Percentiles rank a stretch among this genome's conserved stretches.
Evolutionary conservation across 1,284 basidiomycete species (phyloP).

Genomic region (Phlebopus sp.): DNA sequence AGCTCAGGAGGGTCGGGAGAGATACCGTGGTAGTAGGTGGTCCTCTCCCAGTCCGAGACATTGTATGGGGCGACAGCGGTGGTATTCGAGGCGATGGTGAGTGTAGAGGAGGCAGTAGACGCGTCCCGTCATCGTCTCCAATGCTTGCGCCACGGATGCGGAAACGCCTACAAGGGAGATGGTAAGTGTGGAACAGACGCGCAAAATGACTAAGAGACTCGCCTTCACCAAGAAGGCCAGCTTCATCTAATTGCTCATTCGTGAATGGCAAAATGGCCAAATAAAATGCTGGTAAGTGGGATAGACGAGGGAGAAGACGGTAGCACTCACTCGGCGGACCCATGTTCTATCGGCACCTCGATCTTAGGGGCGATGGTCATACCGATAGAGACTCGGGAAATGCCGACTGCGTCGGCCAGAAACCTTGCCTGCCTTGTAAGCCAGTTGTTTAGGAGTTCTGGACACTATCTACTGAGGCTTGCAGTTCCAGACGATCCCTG

Average conservation of each 20-base stretch:
- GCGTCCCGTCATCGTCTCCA: constrained; percentile 21
- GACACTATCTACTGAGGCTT: too few relatives aligned
- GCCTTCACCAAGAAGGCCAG: constrained; percentile 25
- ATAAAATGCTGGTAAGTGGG: constrained; percentile 9
- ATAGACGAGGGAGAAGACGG: constrained; percentile 16
- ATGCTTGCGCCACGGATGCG: constrained; percentile 2
- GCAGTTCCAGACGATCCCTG: too few relatives aligned
- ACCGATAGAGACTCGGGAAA: too few relatives aligned
- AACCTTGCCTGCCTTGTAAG: too few relatives aligned
- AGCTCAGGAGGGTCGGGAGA: constrained; percentile 23
- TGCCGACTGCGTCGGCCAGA: too few relatives aligned
- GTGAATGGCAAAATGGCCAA: constrained; percentile 21
- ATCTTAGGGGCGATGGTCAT: too few relatives aligned
- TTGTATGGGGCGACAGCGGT: constrained; percentile 16
- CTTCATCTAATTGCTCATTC: constrained; percentile 16
- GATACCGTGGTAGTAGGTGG: constrained; percentile 20
- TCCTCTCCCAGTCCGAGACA: constrained; percentile 12
- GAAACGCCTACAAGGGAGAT: constrained; percentile 29
- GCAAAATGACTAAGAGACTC: constrained; percentile 24
- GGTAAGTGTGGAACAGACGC: constrained; percentile 20
- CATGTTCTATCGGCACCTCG: too few relatives aligned
- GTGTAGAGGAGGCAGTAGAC: constrained; percentile 7
- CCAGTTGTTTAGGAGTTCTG: too few relatives aligned
- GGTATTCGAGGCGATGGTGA: constrained; percentile 4
- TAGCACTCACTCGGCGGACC: not conserved